phyloP scores from a whole-genome alignment of 192 early-diverging fungal species.

The Gaertneriomyces sp. region DNA sequence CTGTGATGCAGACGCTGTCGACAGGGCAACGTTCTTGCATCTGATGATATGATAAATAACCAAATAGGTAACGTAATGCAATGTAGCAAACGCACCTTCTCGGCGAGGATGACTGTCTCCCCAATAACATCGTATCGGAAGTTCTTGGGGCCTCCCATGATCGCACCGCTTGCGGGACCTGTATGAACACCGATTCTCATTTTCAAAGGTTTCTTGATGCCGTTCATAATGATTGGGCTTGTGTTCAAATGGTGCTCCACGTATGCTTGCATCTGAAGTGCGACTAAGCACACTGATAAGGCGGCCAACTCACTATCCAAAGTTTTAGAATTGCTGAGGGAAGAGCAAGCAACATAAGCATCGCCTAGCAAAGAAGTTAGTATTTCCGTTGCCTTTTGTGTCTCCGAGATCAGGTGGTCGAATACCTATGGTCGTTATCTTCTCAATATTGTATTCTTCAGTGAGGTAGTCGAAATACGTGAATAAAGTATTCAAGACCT shows the following conservation, averaged over 20 bases:
- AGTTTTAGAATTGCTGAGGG: conserved; percentile 11
- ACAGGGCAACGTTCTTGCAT: conserved; percentile 42
- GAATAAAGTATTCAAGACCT: conserved; percentile 51
- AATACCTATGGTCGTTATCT: conserved; percentile 41
- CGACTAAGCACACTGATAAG: conserved; percentile 42
- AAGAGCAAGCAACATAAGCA: conserved; percentile 47
- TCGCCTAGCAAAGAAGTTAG: conserved; percentile 27
- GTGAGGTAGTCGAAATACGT: conserved; percentile 46
- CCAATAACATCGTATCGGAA: conserved; percentile 50
- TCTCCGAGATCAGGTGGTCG: neutral
- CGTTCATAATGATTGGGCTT: conserved; percentile 29
- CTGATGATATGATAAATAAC: conserved; percentile 3
- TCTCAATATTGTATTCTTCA: conserved; percentile 43
- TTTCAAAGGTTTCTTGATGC: conserved; percentile 32
- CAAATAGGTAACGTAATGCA: conserved; percentile 3
- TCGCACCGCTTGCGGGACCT: conserved; percentile 43
- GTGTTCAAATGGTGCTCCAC: conserved; percentile 42
- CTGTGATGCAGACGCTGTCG: conserved; percentile 37
- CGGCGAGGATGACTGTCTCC: conserved; percentile 43
- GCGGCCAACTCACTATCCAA: conserved; percentile 36
- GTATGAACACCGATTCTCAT: conserved; percentile 52
- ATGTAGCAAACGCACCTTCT: conserved; percentile 31
- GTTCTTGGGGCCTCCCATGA: conserved; percentile 52
- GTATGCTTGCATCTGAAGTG: conserved; percentile 48
- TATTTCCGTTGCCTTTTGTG: neutral